A percentile compares a stretch with the other conserved stretches of the same genome.
phyloP scores from a whole-genome alignment of 2,329 filamentous ascomycete species.

The Mycocentrospora acerina region DNA sequence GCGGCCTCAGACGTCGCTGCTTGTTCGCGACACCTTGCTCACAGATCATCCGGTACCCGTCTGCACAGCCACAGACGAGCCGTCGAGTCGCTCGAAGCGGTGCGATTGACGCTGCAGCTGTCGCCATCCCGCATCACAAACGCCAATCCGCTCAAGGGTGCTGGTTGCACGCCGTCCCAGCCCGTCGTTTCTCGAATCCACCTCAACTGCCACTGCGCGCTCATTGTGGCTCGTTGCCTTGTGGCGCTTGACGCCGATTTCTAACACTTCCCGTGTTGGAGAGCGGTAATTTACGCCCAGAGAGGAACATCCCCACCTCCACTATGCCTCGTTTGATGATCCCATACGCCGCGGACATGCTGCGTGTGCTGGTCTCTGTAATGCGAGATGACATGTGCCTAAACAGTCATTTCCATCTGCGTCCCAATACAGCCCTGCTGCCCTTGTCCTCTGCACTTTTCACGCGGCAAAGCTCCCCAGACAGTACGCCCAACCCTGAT shows the following conservation, averaged over 20 bases:
- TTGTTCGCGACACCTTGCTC: constrained; percentile 11
- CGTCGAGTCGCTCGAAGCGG: constrained; percentile 23
- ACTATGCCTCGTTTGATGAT: constrained; percentile 18
- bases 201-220: constrained; percentile 26
- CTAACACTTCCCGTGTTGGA: constrained; percentile 14
- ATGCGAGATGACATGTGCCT: constrained; percentile 35
- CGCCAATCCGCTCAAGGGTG: constrained; percentile 19
- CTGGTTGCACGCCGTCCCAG: constrained; percentile 25
- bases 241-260: background rate
- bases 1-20: constrained; percentile 13
- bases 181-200: constrained; percentile 36
- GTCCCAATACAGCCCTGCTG: constrained; percentile 14
- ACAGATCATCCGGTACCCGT: constrained; percentile 21
- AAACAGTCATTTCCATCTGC: constrained; percentile 18
- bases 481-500: constrained; percentile 10
- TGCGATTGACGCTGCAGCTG: constrained; percentile 38
- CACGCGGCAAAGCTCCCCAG: constrained; percentile 19
- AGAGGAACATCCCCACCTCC: constrained; percentile 14
- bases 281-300: constrained; percentile 29
- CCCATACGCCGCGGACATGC: constrained; percentile 23
- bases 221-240: constrained; percentile 26
- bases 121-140: constrained; percentile 25
- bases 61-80: constrained; percentile 41
- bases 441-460: constrained; percentile 20
- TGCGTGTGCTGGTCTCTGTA: constrained; percentile 31